Evolutionary conservation across 164 flowering plant genomes (phyloP), one percentile per base, ranked within the genome.

Genomic region (Sedum album): DNA sequence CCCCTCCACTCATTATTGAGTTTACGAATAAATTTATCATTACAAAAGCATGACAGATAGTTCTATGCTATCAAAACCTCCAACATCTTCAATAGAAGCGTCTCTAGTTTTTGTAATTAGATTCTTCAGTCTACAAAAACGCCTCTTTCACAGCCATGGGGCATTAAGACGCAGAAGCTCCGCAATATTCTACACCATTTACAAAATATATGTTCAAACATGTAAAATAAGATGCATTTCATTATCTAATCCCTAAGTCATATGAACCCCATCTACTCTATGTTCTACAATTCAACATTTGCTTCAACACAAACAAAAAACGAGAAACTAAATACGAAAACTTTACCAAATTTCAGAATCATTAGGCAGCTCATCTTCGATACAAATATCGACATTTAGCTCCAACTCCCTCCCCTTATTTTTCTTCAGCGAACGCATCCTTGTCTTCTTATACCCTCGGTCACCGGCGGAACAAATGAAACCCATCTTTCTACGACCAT

Each of bases 1-100:
- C 84, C 90, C 74, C 99, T 86, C 99, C 99, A 95, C 31, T 92
- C 96, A 75, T 85, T 90, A 67, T 95, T 95, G 26, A 95, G 93
- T 51, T 88, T 79, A 31, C 85, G 75, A 72, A 95, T 92, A 70
- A 92, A 92, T 26, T 85, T 86, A 78, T 94, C 97, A 74, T 95
- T 90, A 73, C 99, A 92, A 62, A n/a, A 94, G 88, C 73, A 95
- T 83, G 60, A 92, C 75, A 39, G 94, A 92, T 70, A 95, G 73
- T 76, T 95, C 97, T n/a, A 87, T 83, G 44, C 73, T 86, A 65
- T 92, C 87, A 76, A 79, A 95, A 23, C 83, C 84, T 66, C 91
- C 96, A 70, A 94, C 80, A 75, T 90, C 97, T 68, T 73, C 77
- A 55, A 95, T 85, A 1, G 86, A 55, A 23, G 78, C 72, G 71